Evolutionary conservation across 257 asterid species (phyloP).

Genomic region (Ophiorrhiza pumila): DNA sequence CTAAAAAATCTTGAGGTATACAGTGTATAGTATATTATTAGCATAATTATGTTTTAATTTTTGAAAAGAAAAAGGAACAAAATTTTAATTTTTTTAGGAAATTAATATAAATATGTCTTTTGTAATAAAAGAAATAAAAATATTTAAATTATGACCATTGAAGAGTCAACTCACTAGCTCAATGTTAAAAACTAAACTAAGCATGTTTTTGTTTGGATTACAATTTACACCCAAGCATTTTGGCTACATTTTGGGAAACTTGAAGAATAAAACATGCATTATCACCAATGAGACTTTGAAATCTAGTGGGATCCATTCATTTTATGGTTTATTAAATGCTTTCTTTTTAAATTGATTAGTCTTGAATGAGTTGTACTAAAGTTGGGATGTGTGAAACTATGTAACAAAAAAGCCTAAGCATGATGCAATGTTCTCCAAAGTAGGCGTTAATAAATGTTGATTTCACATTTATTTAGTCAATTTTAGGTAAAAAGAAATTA

Average conservation of each 20-base stretch:
- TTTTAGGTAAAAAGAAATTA: too few relatives aligned
- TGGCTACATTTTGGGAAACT: constrained; percentile 8
- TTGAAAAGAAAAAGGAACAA: too few relatives aligned
- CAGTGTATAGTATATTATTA: too few relatives aligned
- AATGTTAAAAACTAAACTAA: too few relatives aligned
- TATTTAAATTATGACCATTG: too few relatives aligned
- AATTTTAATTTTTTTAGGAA: too few relatives aligned
- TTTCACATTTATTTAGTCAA: not conserved
- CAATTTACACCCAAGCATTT: not conserved
- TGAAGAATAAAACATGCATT: constrained; percentile 17
- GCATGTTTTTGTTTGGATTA: not conserved
- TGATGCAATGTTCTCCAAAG: not conserved
- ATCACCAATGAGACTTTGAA: constrained; percentile 5
- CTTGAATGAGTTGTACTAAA: constrained; percentile 11
- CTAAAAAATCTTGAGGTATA: too few relatives aligned
- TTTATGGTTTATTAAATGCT: not conserved
- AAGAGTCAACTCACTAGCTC: too few relatives aligned
- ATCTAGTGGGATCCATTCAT: not conserved
- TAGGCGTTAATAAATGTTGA: not conserved
- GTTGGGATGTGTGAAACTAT: not conserved
- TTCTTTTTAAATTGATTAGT: not conserved
- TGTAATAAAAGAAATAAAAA: too few relatives aligned
- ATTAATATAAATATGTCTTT: too few relatives aligned
- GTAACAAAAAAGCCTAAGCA: not conserved
- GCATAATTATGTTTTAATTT: too few relatives aligned